These are phyloP conservation scores for Echinosophora koreensis DNA, from an alignment of 306 rosid species.

Conservation along the genomic window DNA sequence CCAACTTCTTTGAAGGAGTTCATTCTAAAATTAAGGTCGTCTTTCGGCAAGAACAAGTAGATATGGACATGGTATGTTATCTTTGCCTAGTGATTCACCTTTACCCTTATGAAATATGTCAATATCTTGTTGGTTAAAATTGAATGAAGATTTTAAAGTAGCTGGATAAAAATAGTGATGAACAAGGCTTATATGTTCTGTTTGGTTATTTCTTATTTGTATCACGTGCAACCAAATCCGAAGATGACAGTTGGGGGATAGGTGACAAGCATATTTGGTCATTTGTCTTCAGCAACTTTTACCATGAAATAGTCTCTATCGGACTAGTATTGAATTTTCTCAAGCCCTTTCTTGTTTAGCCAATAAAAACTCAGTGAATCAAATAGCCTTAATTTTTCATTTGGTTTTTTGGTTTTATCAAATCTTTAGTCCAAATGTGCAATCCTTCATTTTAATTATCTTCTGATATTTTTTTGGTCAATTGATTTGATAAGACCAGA, in stretches of 20 bases:
- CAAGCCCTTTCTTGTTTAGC: constrained; percentile 18
- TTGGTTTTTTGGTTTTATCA: constrained; percentile 25
- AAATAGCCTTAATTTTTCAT: constrained; percentile 26
- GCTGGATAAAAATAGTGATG: constrained; percentile 6
- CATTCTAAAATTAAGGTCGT: constrained; percentile 64
- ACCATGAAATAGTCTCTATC: constrained; percentile 6
- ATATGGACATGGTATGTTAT: constrained; percentile 63
- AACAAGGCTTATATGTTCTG: constrained; percentile 15
- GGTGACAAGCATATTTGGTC: background rate
- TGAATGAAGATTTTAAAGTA: constrained; percentile 14
- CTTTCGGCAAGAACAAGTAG: constrained; percentile 69
- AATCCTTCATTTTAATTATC: constrained; percentile 23
- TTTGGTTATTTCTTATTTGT: constrained; percentile 18
- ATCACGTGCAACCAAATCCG: constrained; percentile 20
- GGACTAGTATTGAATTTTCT: constrained; percentile 24
- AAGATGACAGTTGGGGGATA: background rate
- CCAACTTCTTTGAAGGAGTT: constrained; percentile 75
- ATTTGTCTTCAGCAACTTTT: constrained; percentile 20
- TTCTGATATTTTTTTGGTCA: background rate
- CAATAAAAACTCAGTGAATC: background rate
- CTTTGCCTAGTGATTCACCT: constrained; percentile 28
- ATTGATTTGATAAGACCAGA: constrained; percentile 9
- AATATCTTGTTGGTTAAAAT: constrained; percentile 18
- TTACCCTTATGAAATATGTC: constrained; percentile 23
- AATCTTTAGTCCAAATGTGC: constrained; percentile 24